Conservation (phyloP, 805 yeast genomes). For the Clavispora carvajalis region DNA sequence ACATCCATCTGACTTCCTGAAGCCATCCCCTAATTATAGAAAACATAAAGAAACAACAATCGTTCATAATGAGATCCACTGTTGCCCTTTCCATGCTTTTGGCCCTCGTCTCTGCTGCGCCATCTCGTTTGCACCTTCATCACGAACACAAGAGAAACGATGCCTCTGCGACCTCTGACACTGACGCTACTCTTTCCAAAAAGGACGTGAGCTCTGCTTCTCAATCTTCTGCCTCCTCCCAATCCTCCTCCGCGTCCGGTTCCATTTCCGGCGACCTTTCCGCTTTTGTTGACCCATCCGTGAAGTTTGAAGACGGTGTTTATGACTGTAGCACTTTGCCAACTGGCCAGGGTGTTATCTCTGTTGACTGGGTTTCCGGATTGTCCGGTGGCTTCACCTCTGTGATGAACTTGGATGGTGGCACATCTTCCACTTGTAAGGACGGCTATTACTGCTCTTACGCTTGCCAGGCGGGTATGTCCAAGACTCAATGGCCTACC, state of each 20-base stretch:
- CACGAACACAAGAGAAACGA: constrained; percentile 38
- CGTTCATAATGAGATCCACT: constrained; percentile 9
- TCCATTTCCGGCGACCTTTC: constrained; percentile 14
- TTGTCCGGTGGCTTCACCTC: constrained; percentile 41
- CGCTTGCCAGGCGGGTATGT: constrained; percentile 98
- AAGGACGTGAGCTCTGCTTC: neutral
- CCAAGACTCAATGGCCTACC: constrained; percentile 97
- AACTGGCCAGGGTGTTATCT: constrained; percentile 18
- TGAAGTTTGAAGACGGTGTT: constrained; percentile 15
- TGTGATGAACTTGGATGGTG: constrained; percentile 45
- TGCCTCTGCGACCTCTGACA: constrained; percentile 30
- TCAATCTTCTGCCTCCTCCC: constrained; percentile 2
- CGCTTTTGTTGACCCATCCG: constrained; percentile 14
- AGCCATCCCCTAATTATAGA: too few species aligned
- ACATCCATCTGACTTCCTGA: neutral
- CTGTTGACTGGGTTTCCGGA: constrained; percentile 19
- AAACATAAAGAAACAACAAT: too few species aligned
- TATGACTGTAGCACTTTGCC: constrained; percentile 18
- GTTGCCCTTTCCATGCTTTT: constrained; percentile 11
- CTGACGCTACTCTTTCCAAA: neutral
- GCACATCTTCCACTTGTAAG: constrained; percentile 43
- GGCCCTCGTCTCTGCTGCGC: constrained; percentile 14
- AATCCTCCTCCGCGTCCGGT: constrained; percentile 3
- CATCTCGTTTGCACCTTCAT: constrained; percentile 25
- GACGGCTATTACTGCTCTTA: constrained; percentile 84